A percentile compares a stretch with the other conserved stretches of the same genome.
Evolutionary conservation across 2,329 filamentous ascomycete species (phyloP).

Genomic region (Colletotrichum sp.): DNA sequence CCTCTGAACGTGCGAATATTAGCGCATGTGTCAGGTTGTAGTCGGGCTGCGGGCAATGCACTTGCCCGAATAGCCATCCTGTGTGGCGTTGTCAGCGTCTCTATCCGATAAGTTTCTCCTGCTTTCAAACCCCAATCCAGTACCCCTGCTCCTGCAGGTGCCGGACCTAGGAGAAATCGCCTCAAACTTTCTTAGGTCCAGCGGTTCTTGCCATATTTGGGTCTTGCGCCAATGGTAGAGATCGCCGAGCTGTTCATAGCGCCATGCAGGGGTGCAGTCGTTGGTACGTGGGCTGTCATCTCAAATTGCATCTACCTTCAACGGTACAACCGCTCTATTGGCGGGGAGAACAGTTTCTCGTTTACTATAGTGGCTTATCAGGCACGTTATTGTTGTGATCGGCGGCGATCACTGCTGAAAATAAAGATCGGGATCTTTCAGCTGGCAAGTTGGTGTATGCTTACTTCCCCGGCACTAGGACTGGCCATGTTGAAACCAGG

Average conservation of each 20-base stretch:
- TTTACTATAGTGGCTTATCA: neutral
- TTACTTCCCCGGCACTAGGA: neutral
- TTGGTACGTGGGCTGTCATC: neutral
- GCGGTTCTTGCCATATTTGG: neutral
- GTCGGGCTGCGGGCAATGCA: neutral
- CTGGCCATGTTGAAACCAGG: neutral
- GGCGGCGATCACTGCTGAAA: neutral
- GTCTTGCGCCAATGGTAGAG: neutral
- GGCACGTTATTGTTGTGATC: neutral
- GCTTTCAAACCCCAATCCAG: neutral
- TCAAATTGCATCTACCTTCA: neutral
- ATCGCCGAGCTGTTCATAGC: neutral
- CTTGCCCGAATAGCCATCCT: neutral
- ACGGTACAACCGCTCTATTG: neutral
- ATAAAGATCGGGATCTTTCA: neutral
- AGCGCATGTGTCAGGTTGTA: neutral
- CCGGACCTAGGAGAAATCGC: neutral
- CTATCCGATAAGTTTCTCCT: neutral
- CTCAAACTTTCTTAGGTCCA: neutral
- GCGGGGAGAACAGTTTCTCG: neutral
- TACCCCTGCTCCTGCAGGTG: neutral
- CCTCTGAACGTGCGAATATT: neutral
- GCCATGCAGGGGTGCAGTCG: conserved; percentile 2
- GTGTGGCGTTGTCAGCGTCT: neutral
- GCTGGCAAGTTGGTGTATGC: neutral